Evolutionary conservation across 1,284 basidiomycete genomes (phyloP), one percentile per base, ranked within the genome.

Genomic region (Melampsora larici-populina): DNA sequence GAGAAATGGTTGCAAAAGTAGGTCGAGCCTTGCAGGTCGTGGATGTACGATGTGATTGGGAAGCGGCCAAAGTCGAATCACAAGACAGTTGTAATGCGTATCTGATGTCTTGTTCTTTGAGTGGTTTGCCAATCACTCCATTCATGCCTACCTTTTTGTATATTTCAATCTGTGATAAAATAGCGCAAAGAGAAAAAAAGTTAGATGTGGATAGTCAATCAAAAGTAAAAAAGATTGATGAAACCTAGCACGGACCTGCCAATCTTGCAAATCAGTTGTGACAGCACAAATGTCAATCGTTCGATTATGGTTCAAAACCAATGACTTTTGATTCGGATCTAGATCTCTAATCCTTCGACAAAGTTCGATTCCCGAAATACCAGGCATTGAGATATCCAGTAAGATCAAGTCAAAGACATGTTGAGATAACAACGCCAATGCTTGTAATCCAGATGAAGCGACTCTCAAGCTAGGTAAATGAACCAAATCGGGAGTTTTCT

Each of bases 91-190:
- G 8, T 7, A 76, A 65, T 8, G 74, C 74, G 17, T 66, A 63
- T 46, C 58, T n/a, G 11, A 76, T 55, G 29, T 76, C 66, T 24
- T 26, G 55, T 24, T 76, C 51, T 55, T 69, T 76, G 29, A 76
- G 55, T 13, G 74, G 74, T 69, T 76, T 76, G 1, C 65, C 74
- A 33, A 76, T 76, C 1, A 76, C 74, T 7, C 74, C 74, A 63
- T 76, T 58, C 74, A 76, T 76, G 1, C 51, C 65, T 1, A 60
- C 17, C 29, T 31, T 26, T 67, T 46, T 24, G 26, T 76, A 76
- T 5, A 62, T 64, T 26, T 69, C 33, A 31, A 76, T 55, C 74
- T 76, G 21, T 58, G 21, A 58, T 58, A 66, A 29, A 55, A 29
- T 46, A 26, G 24, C 31, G 51, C 55, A 21, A 43, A 46, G 63